phyloP scores from a whole-genome alignment of 345 rosid genomes.

The Brassica rapa region DNA sequence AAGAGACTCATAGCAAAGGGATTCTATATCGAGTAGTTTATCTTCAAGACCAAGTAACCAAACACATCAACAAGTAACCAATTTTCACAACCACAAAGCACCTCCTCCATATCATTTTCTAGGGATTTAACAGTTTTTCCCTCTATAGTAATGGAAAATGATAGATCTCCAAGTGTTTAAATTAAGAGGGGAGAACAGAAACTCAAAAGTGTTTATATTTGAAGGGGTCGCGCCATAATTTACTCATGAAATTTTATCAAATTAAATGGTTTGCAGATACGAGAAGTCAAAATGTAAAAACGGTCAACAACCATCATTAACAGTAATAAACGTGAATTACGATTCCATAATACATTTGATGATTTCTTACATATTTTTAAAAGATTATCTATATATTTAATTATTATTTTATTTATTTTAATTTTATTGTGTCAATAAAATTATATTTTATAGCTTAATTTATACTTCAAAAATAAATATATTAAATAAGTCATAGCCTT shows the following conservation, averaged over 20 bases:
- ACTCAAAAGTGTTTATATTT: background rate
- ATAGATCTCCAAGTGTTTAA: background rate
- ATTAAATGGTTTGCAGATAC: background rate
- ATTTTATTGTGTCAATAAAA: no score
- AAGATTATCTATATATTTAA: no score
- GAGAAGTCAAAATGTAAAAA: background rate
- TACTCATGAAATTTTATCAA: background rate
- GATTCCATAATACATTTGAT: no score
- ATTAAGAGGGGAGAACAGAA: background rate
- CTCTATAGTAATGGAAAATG: background rate
- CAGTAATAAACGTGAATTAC: no score
- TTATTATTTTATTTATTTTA: no score
- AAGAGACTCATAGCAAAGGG: background rate
- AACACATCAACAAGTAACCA: background rate
- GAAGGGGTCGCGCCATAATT: background rate
- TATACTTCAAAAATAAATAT: no score
- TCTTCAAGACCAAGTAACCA: background rate
- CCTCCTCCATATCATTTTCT: background rate
- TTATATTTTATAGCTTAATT: no score
- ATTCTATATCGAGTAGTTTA: background rate
- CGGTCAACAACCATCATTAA: background rate
- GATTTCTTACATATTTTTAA: no score
- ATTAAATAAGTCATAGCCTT: no score
- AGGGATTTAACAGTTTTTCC: background rate
- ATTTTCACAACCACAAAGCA: background rate